Conservation (phyloP, 2,329 filamentous ascomycete genomes). For the Zopfia rhizophila region DNA sequence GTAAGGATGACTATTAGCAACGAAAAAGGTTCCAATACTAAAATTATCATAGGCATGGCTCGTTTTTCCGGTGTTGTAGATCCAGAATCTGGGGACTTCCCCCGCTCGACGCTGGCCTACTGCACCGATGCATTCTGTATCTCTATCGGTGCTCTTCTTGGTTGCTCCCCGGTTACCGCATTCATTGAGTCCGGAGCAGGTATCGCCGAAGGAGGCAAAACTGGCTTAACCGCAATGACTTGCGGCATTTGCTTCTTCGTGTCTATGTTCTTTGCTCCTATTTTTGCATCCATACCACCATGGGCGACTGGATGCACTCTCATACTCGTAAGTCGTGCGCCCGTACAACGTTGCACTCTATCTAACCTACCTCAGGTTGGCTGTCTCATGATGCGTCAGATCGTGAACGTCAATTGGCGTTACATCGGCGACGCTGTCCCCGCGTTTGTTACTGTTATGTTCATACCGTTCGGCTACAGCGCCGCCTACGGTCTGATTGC, state of each 20-base stretch:
- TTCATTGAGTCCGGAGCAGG: slow-evolving; percentile 90
- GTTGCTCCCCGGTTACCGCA: slow-evolving; percentile 82
- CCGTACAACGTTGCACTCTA: neutral
- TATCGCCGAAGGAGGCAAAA: slow-evolving; percentile 86
- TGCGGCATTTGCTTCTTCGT: slow-evolving; percentile 88
- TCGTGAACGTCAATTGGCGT: slow-evolving; percentile 86
- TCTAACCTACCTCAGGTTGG: slow-evolving; percentile 58
- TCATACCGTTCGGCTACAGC: slow-evolving; percentile 91
- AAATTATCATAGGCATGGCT: no score
- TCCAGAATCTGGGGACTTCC: slow-evolving; percentile 83
- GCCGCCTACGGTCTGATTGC: slow-evolving; percentile 88
- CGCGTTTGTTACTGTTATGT: slow-evolving; percentile 82
- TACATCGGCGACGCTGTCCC: slow-evolving; percentile 87
- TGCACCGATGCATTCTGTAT: slow-evolving; percentile 85
- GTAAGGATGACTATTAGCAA: no score
- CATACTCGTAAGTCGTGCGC: slow-evolving; percentile 68
- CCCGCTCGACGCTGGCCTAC: slow-evolving; percentile 84
- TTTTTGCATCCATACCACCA: slow-evolving; percentile 87
- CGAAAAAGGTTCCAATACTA: no score
- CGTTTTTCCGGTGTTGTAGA: slow-evolving; percentile 84
- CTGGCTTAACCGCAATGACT: slow-evolving; percentile 80
- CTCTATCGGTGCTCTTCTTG: slow-evolving; percentile 81
- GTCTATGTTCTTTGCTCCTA: slow-evolving; percentile 88
- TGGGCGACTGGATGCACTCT: slow-evolving; percentile 90
- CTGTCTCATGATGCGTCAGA: slow-evolving; percentile 78